phyloP scores from a whole-genome alignment of 2,329 filamentous ascomycete genomes.

The Diplocarpon rosae region DNA sequence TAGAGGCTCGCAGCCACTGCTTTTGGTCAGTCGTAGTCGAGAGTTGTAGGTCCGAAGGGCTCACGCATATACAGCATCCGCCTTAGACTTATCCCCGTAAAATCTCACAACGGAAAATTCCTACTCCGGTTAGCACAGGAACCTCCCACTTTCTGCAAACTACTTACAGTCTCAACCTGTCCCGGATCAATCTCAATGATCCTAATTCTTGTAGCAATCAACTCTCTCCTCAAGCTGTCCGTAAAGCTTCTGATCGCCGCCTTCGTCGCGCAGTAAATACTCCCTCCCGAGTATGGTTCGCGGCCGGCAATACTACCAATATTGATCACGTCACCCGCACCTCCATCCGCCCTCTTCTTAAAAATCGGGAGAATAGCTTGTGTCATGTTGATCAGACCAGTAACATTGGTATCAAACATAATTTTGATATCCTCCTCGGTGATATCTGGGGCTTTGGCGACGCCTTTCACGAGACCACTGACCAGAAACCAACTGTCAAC shows the following conservation, averaged over 20 bases:
- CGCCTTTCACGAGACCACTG: slow-evolving; percentile 79
- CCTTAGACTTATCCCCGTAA: slow-evolving; percentile 79
- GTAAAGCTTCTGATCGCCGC: slow-evolving; percentile 79
- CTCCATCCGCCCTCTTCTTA: slow-evolving; percentile 56
- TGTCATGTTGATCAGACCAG: slow-evolving; percentile 91
- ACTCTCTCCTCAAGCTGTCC: slow-evolving; percentile 70
- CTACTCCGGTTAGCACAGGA: slow-evolving; percentile 28
- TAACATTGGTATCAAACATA: slow-evolving; percentile 93
- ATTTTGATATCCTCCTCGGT: slow-evolving; percentile 66
- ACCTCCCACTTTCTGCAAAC: background rate
- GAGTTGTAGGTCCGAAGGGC: slow-evolving; percentile 25
- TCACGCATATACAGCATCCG: slow-evolving; percentile 78
- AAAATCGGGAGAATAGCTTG: slow-evolving; percentile 80
- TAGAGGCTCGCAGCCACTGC: slow-evolving; percentile 65
- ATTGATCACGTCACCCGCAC: slow-evolving; percentile 89
- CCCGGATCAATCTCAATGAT: slow-evolving; percentile 86
- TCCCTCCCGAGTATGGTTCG: slow-evolving; percentile 73
- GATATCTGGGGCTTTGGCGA: slow-evolving; percentile 79
- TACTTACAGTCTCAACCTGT: slow-evolving; percentile 71
- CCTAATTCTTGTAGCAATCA: slow-evolving; percentile 68
- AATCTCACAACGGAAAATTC: slow-evolving; percentile 87
- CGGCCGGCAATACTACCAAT: slow-evolving; percentile 86
- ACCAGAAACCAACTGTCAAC: slow-evolving; percentile 27
- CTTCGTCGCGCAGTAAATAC: slow-evolving; percentile 91
- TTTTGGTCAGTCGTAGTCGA: slow-evolving; percentile 6